phyloP scores from a whole-genome alignment of 352 stramenopile genomes.

The Phytophthora fragariaefolia region DNA sequence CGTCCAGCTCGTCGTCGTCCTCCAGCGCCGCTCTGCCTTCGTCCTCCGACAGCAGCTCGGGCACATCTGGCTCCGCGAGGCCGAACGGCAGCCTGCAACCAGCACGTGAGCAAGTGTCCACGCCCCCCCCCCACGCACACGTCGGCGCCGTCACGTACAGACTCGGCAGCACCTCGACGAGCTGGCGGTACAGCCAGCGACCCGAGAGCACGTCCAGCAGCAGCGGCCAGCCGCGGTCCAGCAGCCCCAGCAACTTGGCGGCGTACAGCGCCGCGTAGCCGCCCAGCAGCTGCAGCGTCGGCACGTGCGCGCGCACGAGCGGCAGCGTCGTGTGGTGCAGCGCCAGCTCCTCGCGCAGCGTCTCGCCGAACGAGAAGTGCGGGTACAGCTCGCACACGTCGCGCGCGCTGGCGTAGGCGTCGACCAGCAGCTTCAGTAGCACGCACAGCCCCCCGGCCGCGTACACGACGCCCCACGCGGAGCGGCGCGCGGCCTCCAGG shows the following conservation, averaged over 20 bases:
- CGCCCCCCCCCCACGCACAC: too few relatives aligned
- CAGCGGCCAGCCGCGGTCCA: conserved; percentile 57
- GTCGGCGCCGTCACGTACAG: conserved; percentile 69
- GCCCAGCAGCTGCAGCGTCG: conserved; percentile 53
- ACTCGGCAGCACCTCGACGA: conserved; percentile 54
- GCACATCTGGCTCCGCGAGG: conserved; percentile 57
- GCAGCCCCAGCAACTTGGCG: conserved; percentile 40
- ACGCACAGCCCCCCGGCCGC: conserved; percentile 44
- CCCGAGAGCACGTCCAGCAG: conserved; percentile 58
- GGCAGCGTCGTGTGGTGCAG: conserved; percentile 67
- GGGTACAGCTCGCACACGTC: conserved; percentile 70
- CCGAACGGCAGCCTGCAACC: conserved; percentile 63
- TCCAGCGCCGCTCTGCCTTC: conserved; percentile 30
- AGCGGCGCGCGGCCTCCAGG: conserved; percentile 27
- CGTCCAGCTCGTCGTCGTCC: conserved; percentile 30
- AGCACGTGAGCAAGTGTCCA: too few relatives aligned
- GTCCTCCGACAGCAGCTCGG: conserved; percentile 69
- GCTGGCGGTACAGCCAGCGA: conserved; percentile 59
- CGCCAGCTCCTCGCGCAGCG: conserved; percentile 60
- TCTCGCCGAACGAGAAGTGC: conserved; percentile 65
- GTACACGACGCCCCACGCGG: conserved; percentile 58
- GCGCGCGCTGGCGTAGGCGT: conserved; percentile 49
- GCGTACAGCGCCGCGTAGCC: conserved; percentile 41
- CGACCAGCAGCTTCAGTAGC: conserved; percentile 49
- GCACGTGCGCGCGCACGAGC: conserved; percentile 43